A percentile compares a stretch with the other conserved stretches of the same genome.
Conservation (phyloP, 352 stramenopile genomes). For the Phytophthora pini region DNA sequence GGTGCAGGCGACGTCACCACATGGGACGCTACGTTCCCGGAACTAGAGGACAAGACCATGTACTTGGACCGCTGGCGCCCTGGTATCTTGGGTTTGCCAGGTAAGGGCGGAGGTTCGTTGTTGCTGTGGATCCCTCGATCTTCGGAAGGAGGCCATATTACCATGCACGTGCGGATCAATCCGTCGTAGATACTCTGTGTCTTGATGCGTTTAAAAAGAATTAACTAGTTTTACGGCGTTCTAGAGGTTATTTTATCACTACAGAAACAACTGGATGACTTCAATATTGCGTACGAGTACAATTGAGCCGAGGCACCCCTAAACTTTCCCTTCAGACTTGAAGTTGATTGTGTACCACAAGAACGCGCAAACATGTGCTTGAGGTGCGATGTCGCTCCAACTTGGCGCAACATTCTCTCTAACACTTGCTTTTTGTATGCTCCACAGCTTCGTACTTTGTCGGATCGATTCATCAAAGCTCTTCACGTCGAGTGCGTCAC, state of each 20-base stretch:
- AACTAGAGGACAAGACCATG: slow-evolving; percentile 46
- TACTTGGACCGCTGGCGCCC: slow-evolving; percentile 52
- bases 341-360: slow-evolving; percentile 15
- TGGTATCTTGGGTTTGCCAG: slow-evolving; percentile 24
- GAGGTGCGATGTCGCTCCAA: neutral
- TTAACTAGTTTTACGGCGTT: too few relatives aligned
- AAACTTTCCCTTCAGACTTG: slow-evolving; percentile 10
- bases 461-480: neutral
- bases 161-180: slow-evolving; percentile 57
- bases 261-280: neutral
- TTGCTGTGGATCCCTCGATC: slow-evolving; percentile 39
- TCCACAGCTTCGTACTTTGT: slow-evolving; percentile 4
- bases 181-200: slow-evolving; percentile 18
- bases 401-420: slow-evolving; percentile 2
- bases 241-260: too few relatives aligned
- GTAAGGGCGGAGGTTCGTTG: slow-evolving; percentile 30
- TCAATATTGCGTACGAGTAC: slow-evolving; percentile 9
- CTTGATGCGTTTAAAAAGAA: slow-evolving; percentile 5
- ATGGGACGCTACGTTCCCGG: slow-evolving; percentile 35
- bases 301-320: slow-evolving; percentile 16
- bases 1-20: slow-evolving; percentile 23
- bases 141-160: slow-evolving; percentile 42
- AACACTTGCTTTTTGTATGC: slow-evolving; percentile 3
- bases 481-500: slow-evolving; percentile 13
- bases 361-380: slow-evolving; percentile 18